phyloP scores from a whole-genome alignment of 805 yeast species.

The Cyberlindnera suaveolens region DNA sequence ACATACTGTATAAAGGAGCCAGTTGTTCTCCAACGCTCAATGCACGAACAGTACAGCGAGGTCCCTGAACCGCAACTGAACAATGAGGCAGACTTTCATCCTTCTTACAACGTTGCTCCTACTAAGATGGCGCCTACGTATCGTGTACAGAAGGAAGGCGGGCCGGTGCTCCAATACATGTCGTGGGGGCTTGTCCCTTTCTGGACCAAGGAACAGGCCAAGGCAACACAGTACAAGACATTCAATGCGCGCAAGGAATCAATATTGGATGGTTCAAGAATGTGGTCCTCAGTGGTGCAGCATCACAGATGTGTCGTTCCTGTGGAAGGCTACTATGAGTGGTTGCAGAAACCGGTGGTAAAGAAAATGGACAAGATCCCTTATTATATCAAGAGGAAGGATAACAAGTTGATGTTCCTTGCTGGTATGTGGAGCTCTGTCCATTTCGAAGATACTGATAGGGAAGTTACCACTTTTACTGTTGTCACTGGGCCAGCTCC shows the following conservation, averaged over 20 bases:
- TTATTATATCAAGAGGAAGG: slow-evolving; percentile 53
- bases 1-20: slow-evolving; percentile 9
- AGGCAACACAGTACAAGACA: slow-evolving; percentile 36
- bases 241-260: slow-evolving; percentile 76
- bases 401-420: slow-evolving; percentile 48
- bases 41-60: slow-evolving; percentile 6
- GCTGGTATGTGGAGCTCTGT: slow-evolving; percentile 48
- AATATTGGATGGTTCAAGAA: slow-evolving; percentile 35
- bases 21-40: slow-evolving; percentile 5
- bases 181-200: slow-evolving; percentile 75
- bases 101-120: slow-evolving; percentile 53
- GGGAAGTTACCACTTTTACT: slow-evolving; percentile 45
- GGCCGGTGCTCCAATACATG: slow-evolving; percentile 44
- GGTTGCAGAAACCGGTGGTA: slow-evolving; percentile 37
- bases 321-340: slow-evolving; percentile 80
- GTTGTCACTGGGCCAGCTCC: slow-evolving; percentile 73
- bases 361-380: slow-evolving; percentile 46
- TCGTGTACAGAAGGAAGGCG: slow-evolving; percentile 5
- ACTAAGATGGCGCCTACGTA: slow-evolving; percentile 42
- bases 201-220: slow-evolving; percentile 44
- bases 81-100: slow-evolving; percentile 6
- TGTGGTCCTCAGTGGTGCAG: slow-evolving; percentile 50
- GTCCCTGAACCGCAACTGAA: background rate
- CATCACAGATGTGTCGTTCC: slow-evolving; percentile 68
- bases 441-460: slow-evolving; percentile 17